Conservation (phyloP, 129 eudicot species). For the Silybum marianum region DNA sequence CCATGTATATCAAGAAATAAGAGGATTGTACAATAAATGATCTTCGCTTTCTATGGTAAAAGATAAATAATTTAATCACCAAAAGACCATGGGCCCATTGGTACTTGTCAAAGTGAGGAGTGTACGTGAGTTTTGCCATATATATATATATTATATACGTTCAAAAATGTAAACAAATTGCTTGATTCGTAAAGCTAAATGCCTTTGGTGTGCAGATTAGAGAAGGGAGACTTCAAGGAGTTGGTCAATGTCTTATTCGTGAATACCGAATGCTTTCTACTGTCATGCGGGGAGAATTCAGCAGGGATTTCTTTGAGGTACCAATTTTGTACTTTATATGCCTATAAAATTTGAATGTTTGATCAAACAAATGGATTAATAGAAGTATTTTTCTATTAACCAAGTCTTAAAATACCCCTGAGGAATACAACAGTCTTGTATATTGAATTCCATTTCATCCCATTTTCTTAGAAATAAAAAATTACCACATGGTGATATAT, state of each 20-base stretch:
- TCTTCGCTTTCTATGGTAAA: neutral
- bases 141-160: no score
- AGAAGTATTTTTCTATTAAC: slow-evolving; percentile 7
- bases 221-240: slow-evolving; percentile 94
- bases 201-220: slow-evolving; percentile 56
- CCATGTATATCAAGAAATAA: neutral
- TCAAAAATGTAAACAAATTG: no score
- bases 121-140: no score
- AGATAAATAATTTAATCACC: neutral
- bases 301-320: slow-evolving; percentile 90
- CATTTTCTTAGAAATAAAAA: no score
- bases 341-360: neutral
- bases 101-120: no score
- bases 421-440: neutral
- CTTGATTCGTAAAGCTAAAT: neutral
- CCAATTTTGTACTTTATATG: slow-evolving; percentile 1
- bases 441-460: no score
- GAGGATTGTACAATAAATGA: neutral
- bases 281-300: slow-evolving; percentile 67
- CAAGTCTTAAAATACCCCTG: neutral
- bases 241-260: slow-evolving; percentile 83
- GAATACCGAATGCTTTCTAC: slow-evolving; percentile 86
- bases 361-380: neutral
- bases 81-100: no score
- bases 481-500: no score